Evolutionary conservation across 139 green algal genomes (phyloP), one percentile per base, ranked within the genome.

Genomic region (Diplosphaera chodatii): DNA sequence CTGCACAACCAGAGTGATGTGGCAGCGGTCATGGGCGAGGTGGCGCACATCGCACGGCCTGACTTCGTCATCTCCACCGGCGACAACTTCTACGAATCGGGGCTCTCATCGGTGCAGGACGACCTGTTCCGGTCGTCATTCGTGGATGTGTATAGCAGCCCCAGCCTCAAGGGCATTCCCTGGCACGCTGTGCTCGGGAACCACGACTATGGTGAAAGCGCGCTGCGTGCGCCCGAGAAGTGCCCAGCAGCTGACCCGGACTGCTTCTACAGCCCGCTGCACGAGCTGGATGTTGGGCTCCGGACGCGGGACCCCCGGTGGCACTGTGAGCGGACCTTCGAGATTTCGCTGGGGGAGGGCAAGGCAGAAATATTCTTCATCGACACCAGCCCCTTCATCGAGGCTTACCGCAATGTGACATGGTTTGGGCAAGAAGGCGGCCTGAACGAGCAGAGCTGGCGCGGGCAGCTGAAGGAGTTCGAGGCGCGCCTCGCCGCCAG

Each of bases 301-400:
- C 31, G 29, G 20, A 64, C 74, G 29, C 66, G 76, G 29, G 85
- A 91, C 71, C 32, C 30, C 22, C 72, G 85, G 25, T 91, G 86
- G 86, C 86, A 88, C 69, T 84, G 76, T 25, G 77, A 82, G 67
- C 75, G 83, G 23, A 62, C n/a, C 0, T 88, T 80, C 56, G 37
- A 32, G 27, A 40, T 78, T 6, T 37, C 18, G 20, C 41, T 83
- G 22, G 29, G 27, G 3, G 31, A 41, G 21, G 32, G 30, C 1
- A 34, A 69, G 55, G 37, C 86, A 10, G 78, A 93, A n/a, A 66
- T 93, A 18, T 83, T 91, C 69, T 88, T 91, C 74, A 82, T 91
- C 15, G 88, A 93, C 78, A 91, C 88, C 32, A 87, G 69, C 27
- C 86, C 88, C 55, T 82, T 85, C 13, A 70, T 90, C 21, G 21